phyloP scores from a whole-genome alignment of 176 grass and related monocot genomes.

The Musa schizocarpa region DNA sequence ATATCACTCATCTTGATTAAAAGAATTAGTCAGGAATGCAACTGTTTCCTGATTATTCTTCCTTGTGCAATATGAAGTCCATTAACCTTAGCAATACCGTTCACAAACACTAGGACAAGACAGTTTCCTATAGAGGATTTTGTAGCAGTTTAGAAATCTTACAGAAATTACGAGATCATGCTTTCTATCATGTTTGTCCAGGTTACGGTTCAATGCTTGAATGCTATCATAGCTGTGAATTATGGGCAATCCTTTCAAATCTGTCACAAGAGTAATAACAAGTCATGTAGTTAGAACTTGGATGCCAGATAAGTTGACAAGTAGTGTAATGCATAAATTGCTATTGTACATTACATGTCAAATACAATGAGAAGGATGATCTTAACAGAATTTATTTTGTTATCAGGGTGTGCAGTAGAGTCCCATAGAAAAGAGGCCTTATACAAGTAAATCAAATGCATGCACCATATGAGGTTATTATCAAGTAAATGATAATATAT shows the following conservation, averaged over 20 bases:
- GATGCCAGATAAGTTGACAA: neutral
- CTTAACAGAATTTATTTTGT: no score
- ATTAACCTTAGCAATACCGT: neutral
- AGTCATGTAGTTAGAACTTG: neutral
- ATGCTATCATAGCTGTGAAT: constrained; percentile 97
- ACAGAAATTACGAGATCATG: constrained; percentile 93
- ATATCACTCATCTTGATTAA: neutral
- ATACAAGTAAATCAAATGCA: neutral
- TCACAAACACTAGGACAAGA: neutral
- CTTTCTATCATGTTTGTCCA: constrained; percentile 61
- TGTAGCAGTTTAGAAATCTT: constrained; percentile 32
- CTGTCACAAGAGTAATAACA: constrained; percentile 18
- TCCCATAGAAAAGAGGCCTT: neutral
- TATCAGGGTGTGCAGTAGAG: no score
- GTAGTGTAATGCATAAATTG: neutral
- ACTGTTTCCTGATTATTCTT: neutral
- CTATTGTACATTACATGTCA: neutral
- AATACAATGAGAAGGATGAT: neutral
- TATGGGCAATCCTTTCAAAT: constrained; percentile 69
- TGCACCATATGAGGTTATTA: neutral
- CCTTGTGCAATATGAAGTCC: neutral
- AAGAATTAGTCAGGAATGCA: neutral
- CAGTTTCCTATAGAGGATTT: neutral
- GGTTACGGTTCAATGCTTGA: constrained; percentile 74
- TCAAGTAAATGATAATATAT: neutral